Evolutionary conservation across 2,329 filamentous ascomycete species (phyloP).

Genomic region (Pseudogymnoascus pannorum): DNA sequence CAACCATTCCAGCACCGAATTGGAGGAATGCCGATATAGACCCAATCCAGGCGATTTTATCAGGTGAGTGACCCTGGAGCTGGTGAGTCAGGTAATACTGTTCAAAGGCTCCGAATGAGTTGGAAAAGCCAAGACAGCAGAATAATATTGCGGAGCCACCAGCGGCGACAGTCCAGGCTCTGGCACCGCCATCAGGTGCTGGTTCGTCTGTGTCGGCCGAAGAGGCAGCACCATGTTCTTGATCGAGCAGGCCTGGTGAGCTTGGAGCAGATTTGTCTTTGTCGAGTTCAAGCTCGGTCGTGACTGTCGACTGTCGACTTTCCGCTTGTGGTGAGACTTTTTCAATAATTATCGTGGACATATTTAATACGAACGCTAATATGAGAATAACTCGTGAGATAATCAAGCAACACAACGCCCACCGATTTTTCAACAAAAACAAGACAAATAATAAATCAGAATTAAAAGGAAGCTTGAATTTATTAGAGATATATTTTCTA

Average conservation of each 20-base stretch:
- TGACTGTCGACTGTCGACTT: not conserved
- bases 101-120: slow-evolving; percentile 45
- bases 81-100: slow-evolving; percentile 45
- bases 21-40: slow-evolving; percentile 47
- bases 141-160: slow-evolving; percentile 11
- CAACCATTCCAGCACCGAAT: slow-evolving; percentile 42
- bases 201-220: slow-evolving; percentile 35
- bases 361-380: not conserved
- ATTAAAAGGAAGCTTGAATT: not conserved
- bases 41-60: slow-evolving; percentile 51
- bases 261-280: slow-evolving; percentile 28
- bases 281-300: not conserved
- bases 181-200: slow-evolving; percentile 14
- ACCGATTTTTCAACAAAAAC: not conserved
- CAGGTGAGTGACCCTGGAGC: slow-evolving; percentile 39
- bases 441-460: not conserved
- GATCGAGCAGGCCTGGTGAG: slow-evolving; percentile 36
- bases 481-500: not conserved
- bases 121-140: slow-evolving; percentile 32
- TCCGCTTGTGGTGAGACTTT: not conserved
- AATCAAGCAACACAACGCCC: not conserved
- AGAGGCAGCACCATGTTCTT: not conserved
- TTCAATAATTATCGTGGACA: not conserved
- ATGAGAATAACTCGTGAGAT: not conserved
- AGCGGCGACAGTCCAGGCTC: slow-evolving; percentile 13